Base-by-base conservation (phyloP, 306 rosid genomes). In the Sicyos edulis region DNA sequence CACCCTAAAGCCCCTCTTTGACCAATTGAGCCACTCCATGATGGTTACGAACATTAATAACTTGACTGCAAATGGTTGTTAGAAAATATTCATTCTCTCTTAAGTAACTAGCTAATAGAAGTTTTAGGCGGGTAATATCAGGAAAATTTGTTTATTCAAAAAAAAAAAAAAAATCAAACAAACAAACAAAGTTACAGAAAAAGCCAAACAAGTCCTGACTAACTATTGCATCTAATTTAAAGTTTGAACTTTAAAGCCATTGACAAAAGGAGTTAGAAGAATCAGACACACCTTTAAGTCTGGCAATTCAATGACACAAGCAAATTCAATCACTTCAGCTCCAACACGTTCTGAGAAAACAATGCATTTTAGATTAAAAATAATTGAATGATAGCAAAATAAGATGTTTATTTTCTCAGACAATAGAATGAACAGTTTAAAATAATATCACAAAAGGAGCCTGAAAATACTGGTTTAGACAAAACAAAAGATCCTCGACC, bases 321-420 rank as follows among this genome's bases (percentile, higher is more conserved):
- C 99, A 76, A 97, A 93, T 80, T 93, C 99, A 7, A 93, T 87
- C 12, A 91, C 96, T 74, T 88, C 96, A 15, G 96, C 99, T 85
- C 99, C 97, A 51, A 81, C 97, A 26, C 95, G 92, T 81, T 91
- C 99, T 93, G 88, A 21, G 29, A 26, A 26, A 17, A 44, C 44
- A 79, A 72, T 47, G 40, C 15, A 62, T 60, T 22, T 49, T n/a
- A 26, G 29, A 26, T 26, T 26, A 26, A 26, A 26, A 26, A 26
- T 26, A 26, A 26, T 26, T 26, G 29, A 26, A 26, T 26, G 29
- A 26, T 26, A 3, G 3, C 29, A 26, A 26, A 26, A 26, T 26
- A 26, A 26, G 29, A 26, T 26, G 29, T 26, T 26, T 26, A 26
- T 26, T 26, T 26, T 26, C 29, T 26, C 29, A 26, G 29, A 26